A percentile compares a stretch with the other conserved stretches of the same genome.
phyloP scores from a whole-genome alignment of 768 basidiomycete genomes.

The Macrolepiota fuliginosa region DNA sequence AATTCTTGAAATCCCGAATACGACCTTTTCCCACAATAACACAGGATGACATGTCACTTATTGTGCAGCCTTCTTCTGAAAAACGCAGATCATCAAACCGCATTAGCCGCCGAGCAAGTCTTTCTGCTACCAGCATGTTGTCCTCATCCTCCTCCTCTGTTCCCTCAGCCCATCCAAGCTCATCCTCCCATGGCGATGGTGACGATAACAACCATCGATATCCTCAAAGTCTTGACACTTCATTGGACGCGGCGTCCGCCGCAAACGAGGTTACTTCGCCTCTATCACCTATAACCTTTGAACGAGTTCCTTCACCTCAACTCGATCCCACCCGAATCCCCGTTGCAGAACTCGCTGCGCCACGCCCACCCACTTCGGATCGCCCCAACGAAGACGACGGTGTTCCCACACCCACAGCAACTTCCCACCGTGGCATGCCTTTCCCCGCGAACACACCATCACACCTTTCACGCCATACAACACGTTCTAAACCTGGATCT shows the following conservation, averaged over 20 bases:
- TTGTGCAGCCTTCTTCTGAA: neutral
- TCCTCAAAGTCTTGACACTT: neutral
- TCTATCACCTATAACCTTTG: slow-evolving; percentile 4
- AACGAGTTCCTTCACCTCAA: slow-evolving; percentile 19
- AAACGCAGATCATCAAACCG: neutral
- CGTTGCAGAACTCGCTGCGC: slow-evolving; percentile 9
- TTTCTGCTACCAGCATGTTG: slow-evolving; percentile 9
- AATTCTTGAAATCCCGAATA: slow-evolving; percentile 1
- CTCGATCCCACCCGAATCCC: slow-evolving; percentile 18
- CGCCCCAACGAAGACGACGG: slow-evolving; percentile 16
- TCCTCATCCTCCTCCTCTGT: neutral
- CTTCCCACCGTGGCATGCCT: neutral
- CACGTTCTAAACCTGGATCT: neutral
- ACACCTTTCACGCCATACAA: neutral
- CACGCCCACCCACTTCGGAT: slow-evolving; percentile 1
- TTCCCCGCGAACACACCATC: neutral
- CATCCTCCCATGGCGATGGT: neutral
- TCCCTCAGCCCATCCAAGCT: neutral
- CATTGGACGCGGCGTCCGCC: neutral
- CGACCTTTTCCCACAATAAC: slow-evolving; percentile 4
- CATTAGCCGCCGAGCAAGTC: neutral
- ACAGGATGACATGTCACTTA: slow-evolving; percentile 8
- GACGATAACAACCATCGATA: neutral
- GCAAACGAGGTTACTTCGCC: slow-evolving; percentile 11
- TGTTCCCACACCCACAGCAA: slow-evolving; percentile 3